Base-by-base conservation (phyloP, 352 stramenopile species). In the Globisporangium takayamanum region DNA sequence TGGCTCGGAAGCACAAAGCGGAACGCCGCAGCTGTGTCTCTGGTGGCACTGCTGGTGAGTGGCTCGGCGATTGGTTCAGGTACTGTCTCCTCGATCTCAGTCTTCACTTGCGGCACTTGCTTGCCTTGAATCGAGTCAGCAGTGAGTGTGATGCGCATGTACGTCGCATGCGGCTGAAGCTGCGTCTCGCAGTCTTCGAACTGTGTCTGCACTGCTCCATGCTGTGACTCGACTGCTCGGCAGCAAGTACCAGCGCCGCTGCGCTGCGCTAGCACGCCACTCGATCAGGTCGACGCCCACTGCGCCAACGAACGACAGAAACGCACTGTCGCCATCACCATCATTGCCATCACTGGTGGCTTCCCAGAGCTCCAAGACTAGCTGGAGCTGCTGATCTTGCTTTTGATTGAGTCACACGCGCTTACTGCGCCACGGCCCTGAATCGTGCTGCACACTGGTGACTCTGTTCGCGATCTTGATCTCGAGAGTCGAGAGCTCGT, bases 1-100 rank as follows among this genome's bases (percentile, higher is more conserved):
- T 62, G 28, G 30, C 60, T 61, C 12, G 55, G 60, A 11, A 62
- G 16, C 14, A 37, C 39, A 30, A 67, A 59, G 42, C 59, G 55
- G 8, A 67, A 67, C 12, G 5, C 6, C 3, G 1, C 44, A 6
- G 2, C 46, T 1, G 33, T 7, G 8, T 11, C 25, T 14, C 28
- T 30, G 12, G 3, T 41, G 20, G 1, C 1, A 46, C 28, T 41
- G 39, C 49, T 55, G 4, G 22, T 42, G 12, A n/a, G 20, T 37
- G 22, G 26, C 4, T 62, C 26, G 5, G 10, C 28, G 45, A 18
- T 5, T 20, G 16, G 5, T 5, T 33, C 50, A 22, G n/a, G 25
- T 3, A 0, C 8, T 26, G 25, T 49, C 33, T 54, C 18, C n/a
- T 33, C 50, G 10, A 18, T 49, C 15, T 5, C 28, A 10, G n/a